Evolutionary conservation across 1,284 basidiomycete genomes (phyloP).

Genomic region (Ganoderma lingzhi): DNA sequence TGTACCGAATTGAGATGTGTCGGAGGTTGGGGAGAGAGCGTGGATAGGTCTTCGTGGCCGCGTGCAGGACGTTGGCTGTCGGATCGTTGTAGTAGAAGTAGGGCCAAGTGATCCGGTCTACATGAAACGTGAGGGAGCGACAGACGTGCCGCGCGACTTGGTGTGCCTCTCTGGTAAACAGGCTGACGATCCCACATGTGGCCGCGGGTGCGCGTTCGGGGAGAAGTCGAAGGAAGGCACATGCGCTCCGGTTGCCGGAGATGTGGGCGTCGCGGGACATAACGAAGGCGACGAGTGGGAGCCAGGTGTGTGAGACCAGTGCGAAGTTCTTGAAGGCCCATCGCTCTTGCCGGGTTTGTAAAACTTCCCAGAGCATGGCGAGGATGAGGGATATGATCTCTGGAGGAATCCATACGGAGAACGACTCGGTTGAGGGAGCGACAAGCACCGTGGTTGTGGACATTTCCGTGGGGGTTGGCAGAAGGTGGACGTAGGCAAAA

Average conservation of each 20-base stretch:
- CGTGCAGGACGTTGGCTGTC: constrained; percentile 34
- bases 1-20: constrained; percentile 43
- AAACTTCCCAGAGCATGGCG: constrained; percentile 42
- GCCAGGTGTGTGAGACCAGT: constrained; percentile 43
- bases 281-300: constrained; percentile 41
- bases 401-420: constrained; percentile 38
- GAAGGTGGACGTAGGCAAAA: too few species aligned
- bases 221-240: constrained; percentile 38
- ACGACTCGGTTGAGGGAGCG: constrained; percentile 6
- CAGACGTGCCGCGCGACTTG: constrained; percentile 35
- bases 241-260: constrained; percentile 37
- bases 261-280: constrained; percentile 45
- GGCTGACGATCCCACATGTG: constrained; percentile 20
- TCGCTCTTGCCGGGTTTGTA: constrained; percentile 42
- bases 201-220: constrained; percentile 22
- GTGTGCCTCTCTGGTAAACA: constrained; percentile 30
- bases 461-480: too few species aligned
- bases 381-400: constrained; percentile 49
- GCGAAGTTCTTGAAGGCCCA: constrained; percentile 39
- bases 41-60: constrained; percentile 9
- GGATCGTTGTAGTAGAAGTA: constrained; percentile 28
- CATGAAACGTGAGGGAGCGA: constrained; percentile 42
- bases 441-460: background rate
- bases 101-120: constrained; percentile 15
- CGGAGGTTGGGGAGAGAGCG: constrained; percentile 43